phyloP scores from a whole-genome alignment of 2,329 filamentous ascomycete genomes.

The Colletotrichum falcatum region DNA sequence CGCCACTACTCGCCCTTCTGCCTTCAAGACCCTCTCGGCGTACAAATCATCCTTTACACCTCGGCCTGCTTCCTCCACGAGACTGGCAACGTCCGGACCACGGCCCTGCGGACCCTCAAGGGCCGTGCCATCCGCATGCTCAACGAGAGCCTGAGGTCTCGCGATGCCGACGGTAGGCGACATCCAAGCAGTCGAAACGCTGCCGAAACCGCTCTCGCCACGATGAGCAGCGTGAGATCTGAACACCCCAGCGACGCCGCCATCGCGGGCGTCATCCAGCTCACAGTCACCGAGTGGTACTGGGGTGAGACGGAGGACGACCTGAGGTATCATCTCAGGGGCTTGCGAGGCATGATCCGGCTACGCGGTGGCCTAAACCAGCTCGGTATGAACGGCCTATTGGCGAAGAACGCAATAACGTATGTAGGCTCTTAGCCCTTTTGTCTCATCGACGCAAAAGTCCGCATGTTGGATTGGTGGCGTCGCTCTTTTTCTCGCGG shows the following conservation, averaged over 20 bases:
- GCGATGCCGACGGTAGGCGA: conserved; percentile 23
- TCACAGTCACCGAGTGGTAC: conserved; percentile 66
- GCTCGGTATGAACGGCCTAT: conserved; percentile 59
- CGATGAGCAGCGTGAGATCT: neutral
- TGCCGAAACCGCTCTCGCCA: neutral
- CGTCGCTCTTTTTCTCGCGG: neutral
- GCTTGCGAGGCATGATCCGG: conserved; percentile 61
- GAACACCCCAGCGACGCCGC: conserved; percentile 58
- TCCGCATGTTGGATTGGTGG: no score
- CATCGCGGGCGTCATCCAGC: conserved; percentile 61
- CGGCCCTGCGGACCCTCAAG: conserved; percentile 57
- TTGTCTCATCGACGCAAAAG: conserved; percentile 8
- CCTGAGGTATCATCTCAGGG: conserved; percentile 59
- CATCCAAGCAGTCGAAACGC: neutral
- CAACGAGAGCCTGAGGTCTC: conserved; percentile 58
- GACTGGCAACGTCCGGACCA: conserved; percentile 59
- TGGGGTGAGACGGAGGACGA: conserved; percentile 59
- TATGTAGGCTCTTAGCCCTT: conserved; percentile 48
- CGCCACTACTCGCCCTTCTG: conserved; percentile 61
- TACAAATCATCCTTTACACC: conserved; percentile 62
- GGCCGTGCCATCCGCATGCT: conserved; percentile 58
- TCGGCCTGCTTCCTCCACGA: conserved; percentile 65
- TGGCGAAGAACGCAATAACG: conserved; percentile 63
- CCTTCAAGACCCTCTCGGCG: conserved; percentile 62
- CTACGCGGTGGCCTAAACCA: conserved; percentile 59